Evolutionary conservation across 106 monocot species (phyloP).

Genomic region (Apostasia ramifera): DNA sequence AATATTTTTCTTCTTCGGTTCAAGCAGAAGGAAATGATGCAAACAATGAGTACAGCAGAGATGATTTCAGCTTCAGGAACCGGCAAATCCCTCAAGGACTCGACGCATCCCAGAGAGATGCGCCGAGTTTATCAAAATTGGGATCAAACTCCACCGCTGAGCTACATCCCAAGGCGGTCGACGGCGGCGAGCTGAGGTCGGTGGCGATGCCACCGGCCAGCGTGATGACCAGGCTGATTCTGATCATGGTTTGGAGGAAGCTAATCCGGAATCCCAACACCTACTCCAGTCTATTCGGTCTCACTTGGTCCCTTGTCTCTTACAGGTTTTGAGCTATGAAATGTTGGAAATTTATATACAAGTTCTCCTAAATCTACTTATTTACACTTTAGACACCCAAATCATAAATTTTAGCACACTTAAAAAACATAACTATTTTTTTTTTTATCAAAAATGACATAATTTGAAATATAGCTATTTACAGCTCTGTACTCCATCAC

Average conservation of each 20-base stretch:
- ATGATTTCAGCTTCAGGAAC: slow-evolving; percentile 44
- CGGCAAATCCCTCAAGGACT: background rate
- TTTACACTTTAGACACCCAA: too few relatives aligned
- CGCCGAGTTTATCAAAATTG: slow-evolving; percentile 20
- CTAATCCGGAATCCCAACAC: slow-evolving; percentile 56
- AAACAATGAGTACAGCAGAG: slow-evolving; percentile 12
- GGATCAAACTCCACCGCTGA: slow-evolving; percentile 31
- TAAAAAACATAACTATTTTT: too few relatives aligned
- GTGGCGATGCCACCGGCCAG: slow-evolving; percentile 33
- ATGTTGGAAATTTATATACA: too few relatives aligned
- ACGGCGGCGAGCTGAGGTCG: background rate
- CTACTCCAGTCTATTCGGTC: slow-evolving; percentile 45
- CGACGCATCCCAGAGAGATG: slow-evolving; percentile 9
- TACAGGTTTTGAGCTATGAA: slow-evolving; percentile 24
- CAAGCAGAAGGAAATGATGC: slow-evolving; percentile 1
- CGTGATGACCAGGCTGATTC: slow-evolving; percentile 56
- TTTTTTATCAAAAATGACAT: too few relatives aligned
- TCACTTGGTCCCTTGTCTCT: slow-evolving; percentile 45
- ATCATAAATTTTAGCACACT: too few relatives aligned
- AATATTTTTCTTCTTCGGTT: background rate
- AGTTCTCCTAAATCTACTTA: too few relatives aligned
- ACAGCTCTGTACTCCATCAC: background rate
- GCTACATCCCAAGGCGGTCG: slow-evolving; percentile 16
- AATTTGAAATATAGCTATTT: too few relatives aligned
- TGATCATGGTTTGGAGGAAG: slow-evolving; percentile 66